These are phyloP conservation scores for Paxillus rubicundulus DNA, from an alignment of 768 basidiomycete species.

Conservation along the genomic window DNA sequence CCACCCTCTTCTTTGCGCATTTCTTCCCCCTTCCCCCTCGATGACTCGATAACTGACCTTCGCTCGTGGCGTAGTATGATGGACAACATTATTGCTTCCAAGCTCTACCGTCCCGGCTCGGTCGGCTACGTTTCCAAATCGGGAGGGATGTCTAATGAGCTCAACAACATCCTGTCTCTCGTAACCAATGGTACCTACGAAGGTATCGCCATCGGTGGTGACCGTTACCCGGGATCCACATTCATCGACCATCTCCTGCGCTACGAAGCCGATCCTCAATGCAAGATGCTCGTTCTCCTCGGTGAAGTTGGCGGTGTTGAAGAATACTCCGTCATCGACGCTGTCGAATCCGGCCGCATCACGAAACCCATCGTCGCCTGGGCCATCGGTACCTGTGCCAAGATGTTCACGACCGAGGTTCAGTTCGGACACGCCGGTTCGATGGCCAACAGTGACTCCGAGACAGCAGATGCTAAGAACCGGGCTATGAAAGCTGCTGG, in stretches of 20 bases:
- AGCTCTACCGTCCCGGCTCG: constrained; percentile 96
- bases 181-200: constrained; percentile 98
- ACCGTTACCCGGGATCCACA: constrained; percentile 96
- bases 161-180: constrained; percentile 98
- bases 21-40: neutral
- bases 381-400: constrained; percentile 99
- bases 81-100: constrained; percentile 99
- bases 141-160: constrained; percentile 99
- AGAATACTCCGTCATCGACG: constrained; percentile 98
- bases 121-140: constrained; percentile 99
- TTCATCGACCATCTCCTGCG: constrained; percentile 99
- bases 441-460: constrained; percentile 96
- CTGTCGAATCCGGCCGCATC: constrained; percentile 89
- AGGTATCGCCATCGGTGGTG: constrained; percentile 99
- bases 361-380: constrained; percentile 99
- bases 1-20: neutral
- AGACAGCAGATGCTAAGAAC: constrained; percentile 99
- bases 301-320: constrained; percentile 99
- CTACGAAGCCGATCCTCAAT: constrained; percentile 94
- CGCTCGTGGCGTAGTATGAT: constrained; percentile 68
- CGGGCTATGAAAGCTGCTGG: constrained; percentile 90
- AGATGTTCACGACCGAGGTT: constrained; percentile 99
- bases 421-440: constrained; percentile 99
- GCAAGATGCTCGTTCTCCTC: constrained; percentile 98
- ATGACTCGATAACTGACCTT: constrained; percentile 8